A percentile compares a stretch with the other conserved stretches of the same genome.
Conservation (phyloP, 495 filamentous ascomycete genomes). For the Amphirosellinia nigrospora region DNA sequence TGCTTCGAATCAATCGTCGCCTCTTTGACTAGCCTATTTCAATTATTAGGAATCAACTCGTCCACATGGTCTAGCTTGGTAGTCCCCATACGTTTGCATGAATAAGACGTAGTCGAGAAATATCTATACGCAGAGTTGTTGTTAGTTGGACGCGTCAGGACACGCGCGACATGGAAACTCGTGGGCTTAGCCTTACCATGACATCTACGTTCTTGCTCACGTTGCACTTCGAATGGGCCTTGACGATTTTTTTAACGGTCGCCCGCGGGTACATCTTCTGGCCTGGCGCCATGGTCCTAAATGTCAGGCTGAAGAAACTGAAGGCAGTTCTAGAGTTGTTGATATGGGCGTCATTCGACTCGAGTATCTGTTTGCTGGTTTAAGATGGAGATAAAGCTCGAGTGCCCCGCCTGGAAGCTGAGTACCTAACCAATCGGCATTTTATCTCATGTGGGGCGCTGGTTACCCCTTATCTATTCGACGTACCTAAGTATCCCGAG, state of each 20-base stretch:
- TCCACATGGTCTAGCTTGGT: background rate
- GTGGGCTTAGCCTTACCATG: conserved; percentile 61
- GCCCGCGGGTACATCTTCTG: conserved; percentile 84
- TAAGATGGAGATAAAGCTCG: conserved; percentile 5
- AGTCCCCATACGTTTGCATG: conserved; percentile 73
- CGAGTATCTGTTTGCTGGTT: conserved; percentile 8
- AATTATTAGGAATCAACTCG: conserved; percentile 15
- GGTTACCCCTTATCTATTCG: background rate
- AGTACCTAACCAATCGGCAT: conserved; percentile 20
- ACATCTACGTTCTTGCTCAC: conserved; percentile 89
- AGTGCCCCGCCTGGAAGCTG: background rate
- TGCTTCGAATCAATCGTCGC: conserved; percentile 78
- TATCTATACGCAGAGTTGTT: conserved; percentile 60
- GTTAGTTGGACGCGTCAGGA: conserved; percentile 24
- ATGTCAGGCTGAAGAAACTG: background rate
- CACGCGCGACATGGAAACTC: conserved; percentile 25
- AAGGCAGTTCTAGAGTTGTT: background rate
- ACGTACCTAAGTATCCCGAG: background rate
- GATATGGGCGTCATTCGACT: background rate
- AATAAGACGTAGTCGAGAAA: conserved; percentile 91
- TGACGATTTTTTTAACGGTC: conserved; percentile 85
- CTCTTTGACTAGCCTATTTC: conserved; percentile 78
- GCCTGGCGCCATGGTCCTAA: conserved; percentile 54
- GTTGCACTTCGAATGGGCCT: conserved; percentile 80
- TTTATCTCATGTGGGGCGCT: background rate